Evolutionary conservation across 2,329 filamentous ascomycete species (phyloP).

Genomic region (Fusarium oligoseptatum): DNA sequence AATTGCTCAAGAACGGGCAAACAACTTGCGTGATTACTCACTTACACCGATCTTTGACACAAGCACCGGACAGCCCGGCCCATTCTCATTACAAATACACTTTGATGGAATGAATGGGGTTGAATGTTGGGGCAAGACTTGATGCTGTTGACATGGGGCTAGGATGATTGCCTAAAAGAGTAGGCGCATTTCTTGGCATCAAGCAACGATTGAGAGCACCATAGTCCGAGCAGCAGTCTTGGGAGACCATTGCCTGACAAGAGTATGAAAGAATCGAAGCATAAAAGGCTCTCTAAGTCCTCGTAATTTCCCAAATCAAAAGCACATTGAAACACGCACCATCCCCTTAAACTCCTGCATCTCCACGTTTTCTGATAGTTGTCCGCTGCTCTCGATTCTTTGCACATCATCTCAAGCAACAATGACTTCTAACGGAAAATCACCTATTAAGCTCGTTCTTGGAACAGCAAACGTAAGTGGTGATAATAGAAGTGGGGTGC

Average conservation of each 20-base stretch:
- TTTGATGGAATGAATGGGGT: not conserved
- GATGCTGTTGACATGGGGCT: not conserved
- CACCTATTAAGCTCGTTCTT: constrained; percentile 33
- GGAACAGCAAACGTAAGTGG: constrained; percentile 30
- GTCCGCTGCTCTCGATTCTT: not conserved
- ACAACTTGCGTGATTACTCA: not conserved
- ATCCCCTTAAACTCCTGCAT: not conserved
- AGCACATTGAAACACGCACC: not conserved
- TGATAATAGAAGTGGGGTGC: rapidly evolving
- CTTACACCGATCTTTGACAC: not conserved
- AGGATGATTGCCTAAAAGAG: constrained; percentile 12
- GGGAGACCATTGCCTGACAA: not conserved
- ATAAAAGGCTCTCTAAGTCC: not conserved
- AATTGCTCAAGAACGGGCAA: not conserved
- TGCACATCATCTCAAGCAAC: not conserved
- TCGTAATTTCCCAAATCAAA: not conserved
- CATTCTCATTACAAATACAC: not conserved
- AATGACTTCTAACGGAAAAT: constrained; percentile 14
- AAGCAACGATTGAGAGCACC: not conserved
- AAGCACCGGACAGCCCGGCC: not conserved
- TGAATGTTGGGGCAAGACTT: not conserved
- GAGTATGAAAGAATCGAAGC: not conserved
- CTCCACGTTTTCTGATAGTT: not conserved
- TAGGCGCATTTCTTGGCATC: constrained; percentile 28
- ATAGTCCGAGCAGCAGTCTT: not conserved